Base-by-base conservation (phyloP, 2,329 filamentous ascomycete genomes). In the Coniella lustricola region DNA sequence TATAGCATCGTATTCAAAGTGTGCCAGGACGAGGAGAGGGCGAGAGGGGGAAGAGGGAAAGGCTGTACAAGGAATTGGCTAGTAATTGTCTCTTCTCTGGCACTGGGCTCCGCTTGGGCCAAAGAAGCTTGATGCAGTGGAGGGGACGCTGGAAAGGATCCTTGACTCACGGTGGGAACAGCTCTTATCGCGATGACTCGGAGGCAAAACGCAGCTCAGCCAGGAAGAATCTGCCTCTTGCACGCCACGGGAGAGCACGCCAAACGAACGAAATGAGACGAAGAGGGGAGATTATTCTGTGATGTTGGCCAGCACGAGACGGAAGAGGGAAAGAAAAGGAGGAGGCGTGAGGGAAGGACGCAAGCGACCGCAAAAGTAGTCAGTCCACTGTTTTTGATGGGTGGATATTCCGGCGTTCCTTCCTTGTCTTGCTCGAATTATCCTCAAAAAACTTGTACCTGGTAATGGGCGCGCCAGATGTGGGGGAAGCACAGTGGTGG, bases 211-310 rank as follows among this genome's bases (percentile, higher is more conserved):
- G 39, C 48, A 44, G 38, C 38, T 36, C 29, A 44, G 31, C 22
- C 37, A 16, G 31, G 31, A 41, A 18, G 22, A 41, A 41, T 32
- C 25, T 48, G 35, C 22, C 39, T 41, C 40, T 45, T 40, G 22
- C 50, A 22, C 22, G 25, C 5, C 25, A 10, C 25, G 25, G 25
- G 36, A 41, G 35, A 36, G 29, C 22, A 17, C 31, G 33, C 22
- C 14, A 44, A 25, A 22, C 12, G n/a, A 39, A 39, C 29, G 31
- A 25, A 35, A 32, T 34, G 13, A 35, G n/a, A 35, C 12, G n/a
- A 35, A 45, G 50, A 53, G 50, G 20, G 48, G 51, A 50, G 51
- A 48, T 41, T 49, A n/a, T 35, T 48, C 48, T 53, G 40, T 40
- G 44, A 25, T 16, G 21, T 13, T 35, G 33, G 25, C 33, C 33